phyloP scores from a whole-genome alignment of 139 green algal genomes.

The Chlamydomonas sphaeroides region DNA sequence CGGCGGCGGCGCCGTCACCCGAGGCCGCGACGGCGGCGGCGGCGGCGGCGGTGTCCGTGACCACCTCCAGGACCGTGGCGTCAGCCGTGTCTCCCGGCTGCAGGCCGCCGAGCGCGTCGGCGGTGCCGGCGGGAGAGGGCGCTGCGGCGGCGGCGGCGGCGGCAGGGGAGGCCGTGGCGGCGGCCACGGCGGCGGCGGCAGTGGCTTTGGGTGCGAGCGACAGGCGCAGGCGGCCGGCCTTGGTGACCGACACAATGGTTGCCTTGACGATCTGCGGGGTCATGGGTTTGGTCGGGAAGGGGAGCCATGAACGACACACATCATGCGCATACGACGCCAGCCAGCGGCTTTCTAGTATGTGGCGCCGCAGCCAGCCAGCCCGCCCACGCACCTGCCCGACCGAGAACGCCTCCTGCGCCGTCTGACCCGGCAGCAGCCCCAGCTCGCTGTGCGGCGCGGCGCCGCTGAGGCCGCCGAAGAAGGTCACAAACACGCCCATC shows the following conservation, averaged over 20 bases:
- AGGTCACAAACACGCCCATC: constrained; percentile 88
- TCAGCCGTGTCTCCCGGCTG: constrained; percentile 67
- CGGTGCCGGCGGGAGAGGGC: constrained; percentile 10
- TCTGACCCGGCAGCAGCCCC: constrained; percentile 71
- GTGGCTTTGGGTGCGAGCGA: constrained; percentile 45
- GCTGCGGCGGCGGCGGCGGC: background rate
- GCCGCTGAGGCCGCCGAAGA: constrained; percentile 84
- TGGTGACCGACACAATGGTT: constrained; percentile 59
- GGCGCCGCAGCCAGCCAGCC: too few relatives aligned
- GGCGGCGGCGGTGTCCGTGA: too few relatives aligned
- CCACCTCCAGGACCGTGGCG: constrained; percentile 42
- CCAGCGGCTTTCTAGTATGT: too few relatives aligned
- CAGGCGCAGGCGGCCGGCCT: constrained; percentile 59
- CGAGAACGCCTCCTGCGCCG: constrained; percentile 38
- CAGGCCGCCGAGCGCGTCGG: constrained; percentile 52
- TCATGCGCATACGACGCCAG: too few relatives aligned
- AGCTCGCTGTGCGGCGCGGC: constrained; percentile 68
- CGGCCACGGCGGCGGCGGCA: constrained; percentile 15
- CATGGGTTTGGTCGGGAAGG: too few relatives aligned
- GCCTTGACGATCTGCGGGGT: constrained; percentile 49
- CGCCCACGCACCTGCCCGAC: constrained; percentile 39
- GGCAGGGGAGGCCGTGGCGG: background rate
- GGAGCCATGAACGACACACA: too few relatives aligned
- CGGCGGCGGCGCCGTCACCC: background rate
- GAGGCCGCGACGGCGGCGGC: background rate